phyloP scores from a whole-genome alignment of 176 grass and related monocot species.

The Pharus latifolius region DNA sequence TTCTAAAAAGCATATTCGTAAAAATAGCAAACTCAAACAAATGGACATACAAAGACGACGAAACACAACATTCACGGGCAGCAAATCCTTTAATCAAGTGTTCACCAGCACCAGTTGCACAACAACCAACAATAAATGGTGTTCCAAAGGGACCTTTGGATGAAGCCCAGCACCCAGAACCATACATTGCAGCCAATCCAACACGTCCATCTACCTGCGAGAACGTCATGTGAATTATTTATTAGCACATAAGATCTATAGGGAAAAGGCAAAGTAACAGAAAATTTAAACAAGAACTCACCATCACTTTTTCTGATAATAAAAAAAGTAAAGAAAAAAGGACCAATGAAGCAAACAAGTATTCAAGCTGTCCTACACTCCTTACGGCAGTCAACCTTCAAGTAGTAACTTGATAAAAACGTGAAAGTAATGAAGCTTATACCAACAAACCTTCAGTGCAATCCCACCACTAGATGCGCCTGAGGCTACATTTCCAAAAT shows the following conservation, averaged over 20 bases:
- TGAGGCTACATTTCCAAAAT: conserved; percentile 58
- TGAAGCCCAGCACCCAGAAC: conserved; percentile 90
- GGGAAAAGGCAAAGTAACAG: not conserved
- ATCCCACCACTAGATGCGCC: conserved; percentile 95
- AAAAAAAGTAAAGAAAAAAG: not conserved
- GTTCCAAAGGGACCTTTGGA: conserved; percentile 67
- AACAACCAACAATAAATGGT: conserved; percentile 56
- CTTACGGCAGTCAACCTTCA: not conserved
- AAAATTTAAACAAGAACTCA: not conserved
- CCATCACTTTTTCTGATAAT: not conserved
- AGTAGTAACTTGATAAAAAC: not conserved
- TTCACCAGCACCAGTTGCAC: conserved; percentile 86
- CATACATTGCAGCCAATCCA: conserved; percentile 95
- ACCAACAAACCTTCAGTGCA: conserved; percentile 58
- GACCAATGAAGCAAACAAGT: not conserved
- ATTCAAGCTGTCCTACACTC: not conserved
- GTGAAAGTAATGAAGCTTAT: not conserved
- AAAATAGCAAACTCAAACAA: not conserved
- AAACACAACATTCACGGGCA: conserved; percentile 81
- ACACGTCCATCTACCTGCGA: conserved; percentile 79
- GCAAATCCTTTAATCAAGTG: conserved; percentile 90
- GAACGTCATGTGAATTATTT: conserved; percentile 12
- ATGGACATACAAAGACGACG: conserved; percentile 59
- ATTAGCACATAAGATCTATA: not conserved
- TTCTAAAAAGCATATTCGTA: not conserved